Conservation (phyloP, 306 rosid genomes). For the Vicia villosa region DNA sequence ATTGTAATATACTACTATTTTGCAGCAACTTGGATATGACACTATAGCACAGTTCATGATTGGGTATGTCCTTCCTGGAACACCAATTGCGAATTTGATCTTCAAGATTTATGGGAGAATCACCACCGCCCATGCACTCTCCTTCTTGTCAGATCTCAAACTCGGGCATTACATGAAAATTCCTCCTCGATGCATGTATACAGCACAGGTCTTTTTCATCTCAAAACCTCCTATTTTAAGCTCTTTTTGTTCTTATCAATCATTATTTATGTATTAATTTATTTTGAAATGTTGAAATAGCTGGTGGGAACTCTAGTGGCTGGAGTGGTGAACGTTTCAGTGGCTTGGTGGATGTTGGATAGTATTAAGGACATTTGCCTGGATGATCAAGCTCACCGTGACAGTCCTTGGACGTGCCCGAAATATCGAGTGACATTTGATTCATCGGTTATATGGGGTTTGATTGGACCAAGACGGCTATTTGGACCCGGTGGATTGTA, state of each 20-base stretch:
- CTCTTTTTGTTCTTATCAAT: not conserved
- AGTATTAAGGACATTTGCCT: slow-evolving; percentile 70
- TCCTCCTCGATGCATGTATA: slow-evolving; percentile 94
- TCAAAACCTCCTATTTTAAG: slow-evolving; percentile 30
- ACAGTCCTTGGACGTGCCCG: slow-evolving; percentile 98
- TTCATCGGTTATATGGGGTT: slow-evolving; percentile 96
- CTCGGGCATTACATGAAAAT: slow-evolving; percentile 99
- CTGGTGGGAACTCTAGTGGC: slow-evolving; percentile 85
- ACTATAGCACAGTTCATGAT: slow-evolving; percentile 93
- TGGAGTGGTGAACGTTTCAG: slow-evolving; percentile 76
- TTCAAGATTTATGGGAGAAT: slow-evolving; percentile 95
- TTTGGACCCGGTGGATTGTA: slow-evolving; percentile 92
- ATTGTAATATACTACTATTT: not conserved
- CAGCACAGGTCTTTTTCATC: slow-evolving; percentile 68
- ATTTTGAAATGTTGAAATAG: slow-evolving; percentile 40
- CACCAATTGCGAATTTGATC: slow-evolving; percentile 91
- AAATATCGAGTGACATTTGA: slow-evolving; percentile 91
- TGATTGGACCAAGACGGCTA: slow-evolving; percentile 81
- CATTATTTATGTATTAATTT: not conserved
- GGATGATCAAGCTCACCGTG: slow-evolving; percentile 60
- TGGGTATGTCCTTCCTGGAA: slow-evolving; percentile 91
- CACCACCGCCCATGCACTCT: slow-evolving; percentile 94
- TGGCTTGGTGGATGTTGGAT: slow-evolving; percentile 99
- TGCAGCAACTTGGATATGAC: slow-evolving; percentile 99
- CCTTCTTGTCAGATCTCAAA: slow-evolving; percentile 93